phyloP scores from a whole-genome alignment of 805 yeast genomes.

The Kazachstania taianensis region DNA sequence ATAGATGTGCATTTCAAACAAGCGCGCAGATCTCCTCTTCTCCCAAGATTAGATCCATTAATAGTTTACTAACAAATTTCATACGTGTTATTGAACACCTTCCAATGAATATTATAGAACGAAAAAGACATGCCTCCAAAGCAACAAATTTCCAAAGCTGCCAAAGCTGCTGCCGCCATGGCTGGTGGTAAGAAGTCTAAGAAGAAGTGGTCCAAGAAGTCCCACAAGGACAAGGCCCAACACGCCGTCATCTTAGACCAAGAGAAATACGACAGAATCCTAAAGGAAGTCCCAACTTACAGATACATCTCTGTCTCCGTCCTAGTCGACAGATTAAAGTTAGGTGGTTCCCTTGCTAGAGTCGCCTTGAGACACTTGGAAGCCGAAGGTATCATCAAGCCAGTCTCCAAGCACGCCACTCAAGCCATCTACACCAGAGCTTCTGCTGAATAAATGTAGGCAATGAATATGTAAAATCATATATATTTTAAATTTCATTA shows the following conservation, averaged over 20 bases:
- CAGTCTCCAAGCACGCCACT: conserved; percentile 89
- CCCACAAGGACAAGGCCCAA: conserved; percentile 99
- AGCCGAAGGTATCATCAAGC: conserved; percentile 88
- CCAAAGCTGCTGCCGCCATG: conserved; percentile 99
- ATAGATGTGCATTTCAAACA: no score
- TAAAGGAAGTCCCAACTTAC: conserved; percentile 99
- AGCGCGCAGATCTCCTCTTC: no score
- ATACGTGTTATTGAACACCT: no score
- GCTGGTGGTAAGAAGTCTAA: conserved; percentile 99
- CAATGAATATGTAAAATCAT: no score
- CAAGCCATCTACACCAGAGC: conserved; percentile 93
- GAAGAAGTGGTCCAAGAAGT: conserved; percentile 99
- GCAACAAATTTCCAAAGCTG: conserved; percentile 98
- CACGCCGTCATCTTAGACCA: conserved; percentile 96
- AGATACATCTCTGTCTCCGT: conserved; percentile 97
- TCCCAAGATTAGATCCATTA: no score
- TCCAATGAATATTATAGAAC: no score
- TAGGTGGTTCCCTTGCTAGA: conserved; percentile 98
- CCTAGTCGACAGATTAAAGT: conserved; percentile 97
- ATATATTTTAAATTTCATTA: no score
- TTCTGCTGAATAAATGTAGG: conserved; percentile 52
- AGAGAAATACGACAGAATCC: conserved; percentile 97
- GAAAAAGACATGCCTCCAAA: conserved; percentile 99
- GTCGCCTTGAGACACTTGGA: conserved; percentile 94
- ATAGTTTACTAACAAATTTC: no score